Conservation (phyloP, 495 filamentous ascomycete species). For the Penicillium malachiteum region DNA sequence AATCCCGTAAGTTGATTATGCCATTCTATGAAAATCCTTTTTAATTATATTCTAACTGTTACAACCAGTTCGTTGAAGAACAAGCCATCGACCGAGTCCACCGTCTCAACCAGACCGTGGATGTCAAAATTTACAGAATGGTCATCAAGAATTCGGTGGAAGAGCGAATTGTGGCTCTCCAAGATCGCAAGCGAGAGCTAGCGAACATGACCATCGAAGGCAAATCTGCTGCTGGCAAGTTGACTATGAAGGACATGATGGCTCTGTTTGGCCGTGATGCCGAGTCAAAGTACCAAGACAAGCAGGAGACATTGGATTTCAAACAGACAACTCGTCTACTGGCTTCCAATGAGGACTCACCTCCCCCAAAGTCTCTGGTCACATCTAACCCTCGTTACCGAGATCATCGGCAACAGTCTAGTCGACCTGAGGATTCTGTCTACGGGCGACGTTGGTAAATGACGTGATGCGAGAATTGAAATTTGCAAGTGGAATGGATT, state of each 20-base stretch:
- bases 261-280: conserved; percentile 81
- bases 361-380: conserved; percentile 14
- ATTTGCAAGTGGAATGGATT: not conserved
- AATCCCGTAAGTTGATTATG: conserved; percentile 68
- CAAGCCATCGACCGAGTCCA: conserved; percentile 98
- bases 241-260: conserved; percentile 92
- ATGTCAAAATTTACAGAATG: conserved; percentile 92
- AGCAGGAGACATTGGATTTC: conserved; percentile 31
- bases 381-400: conserved; percentile 29
- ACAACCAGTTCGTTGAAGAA: conserved; percentile 81
- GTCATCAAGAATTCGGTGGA: conserved; percentile 84
- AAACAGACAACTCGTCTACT: conserved; percentile 30
- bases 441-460: conserved; percentile 48
- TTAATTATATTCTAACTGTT: conserved; percentile 14
- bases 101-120: conserved; percentile 88
- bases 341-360: conserved; percentile 20
- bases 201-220: conserved; percentile 84
- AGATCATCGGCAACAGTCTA: conserved; percentile 24
- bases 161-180: conserved; percentile 86
- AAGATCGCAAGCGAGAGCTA: conserved; percentile 86
- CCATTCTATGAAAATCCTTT: not conserved
- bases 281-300: conserved; percentile 45
- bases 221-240: conserved; percentile 70
- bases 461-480: conserved; percentile 5
- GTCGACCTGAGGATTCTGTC: conserved; percentile 38